Evolutionary conservation across 176 grass and related monocot genomes (phyloP), one percentile per base, ranked within the genome.

Genomic region (Carex myosuroides): DNA sequence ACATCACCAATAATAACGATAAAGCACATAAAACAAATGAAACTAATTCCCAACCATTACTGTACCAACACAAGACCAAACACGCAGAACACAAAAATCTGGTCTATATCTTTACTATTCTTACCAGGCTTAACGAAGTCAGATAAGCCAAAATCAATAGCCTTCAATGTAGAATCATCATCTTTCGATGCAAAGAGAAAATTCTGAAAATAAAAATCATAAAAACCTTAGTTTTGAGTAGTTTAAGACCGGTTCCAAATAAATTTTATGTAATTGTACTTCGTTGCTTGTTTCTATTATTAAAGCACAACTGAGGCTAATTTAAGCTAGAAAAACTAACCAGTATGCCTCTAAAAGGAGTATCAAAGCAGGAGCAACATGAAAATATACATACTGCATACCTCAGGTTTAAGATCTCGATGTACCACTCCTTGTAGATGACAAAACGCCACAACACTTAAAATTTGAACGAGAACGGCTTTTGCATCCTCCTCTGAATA

Each of bases 371-470:
- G 72, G 22, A 57, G 26, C 21, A 78, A 4, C 9, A 80, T 85
- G 77, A 77, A 32, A 89, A 70, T 26, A 22, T 76, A 76, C 48
- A 55, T 54, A 54, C 16, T 29, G 5, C 65, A 76, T 77, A 91
- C 89, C 85, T 91, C 89, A 35, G 89, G 89, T 73, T 91, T 91
- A 84, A 91, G 89, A 82, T 91, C 89, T 53, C 89, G 75, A 42
- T 91, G 89, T 78, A 91, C 89, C 71, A 91, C 89, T 60, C 89
- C 89, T 79, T 91, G 89, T 82, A 91, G 83, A 88, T 91, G 89
- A 76, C 86, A 91, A 46, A 88, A 91, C 1, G 89, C 70, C 41
- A 91, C 89, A 6, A 83, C 83, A 69, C 83, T 87, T 84, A 91
- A 83, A 83, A 91, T 91, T 69, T 91, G 89, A 83, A 82, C 77